Conservation (phyloP, 2,329 filamentous ascomycete species). For the Hypoxylon sp. region DNA sequence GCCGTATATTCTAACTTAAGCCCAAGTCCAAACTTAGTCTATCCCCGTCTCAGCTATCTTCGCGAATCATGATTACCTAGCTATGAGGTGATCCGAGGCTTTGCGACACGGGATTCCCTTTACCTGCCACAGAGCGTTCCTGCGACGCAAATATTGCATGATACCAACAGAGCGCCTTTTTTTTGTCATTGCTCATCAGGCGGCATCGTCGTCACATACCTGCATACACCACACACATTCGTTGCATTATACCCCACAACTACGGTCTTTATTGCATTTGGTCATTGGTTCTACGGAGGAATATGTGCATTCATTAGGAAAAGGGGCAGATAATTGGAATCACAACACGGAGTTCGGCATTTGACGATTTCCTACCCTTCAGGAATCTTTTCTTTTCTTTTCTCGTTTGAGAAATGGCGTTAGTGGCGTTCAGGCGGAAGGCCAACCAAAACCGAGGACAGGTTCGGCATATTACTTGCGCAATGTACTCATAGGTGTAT, state of each 20-base stretch:
- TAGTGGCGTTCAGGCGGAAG: constrained; percentile 6
- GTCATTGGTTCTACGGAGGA: constrained; percentile 10
- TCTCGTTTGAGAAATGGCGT: background rate
- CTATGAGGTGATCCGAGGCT: too few species aligned
- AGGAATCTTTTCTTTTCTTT: background rate
- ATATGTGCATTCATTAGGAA: constrained; percentile 15
- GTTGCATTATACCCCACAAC: constrained; percentile 22
- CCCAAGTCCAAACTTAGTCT: too few species aligned
- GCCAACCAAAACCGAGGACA: too few species aligned
- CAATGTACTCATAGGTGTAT: too few species aligned
- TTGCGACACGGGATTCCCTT: too few species aligned
- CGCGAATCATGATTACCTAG: too few species aligned
- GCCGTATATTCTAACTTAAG: too few species aligned
- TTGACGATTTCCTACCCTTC: background rate
- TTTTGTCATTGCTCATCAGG: background rate
- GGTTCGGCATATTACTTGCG: too few species aligned
- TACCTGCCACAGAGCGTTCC: constrained; percentile 6
- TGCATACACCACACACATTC: constrained; percentile 24
- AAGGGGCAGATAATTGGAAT: background rate
- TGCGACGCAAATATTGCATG: background rate
- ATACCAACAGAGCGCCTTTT: constrained; percentile 3
- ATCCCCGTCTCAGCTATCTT: too few species aligned
- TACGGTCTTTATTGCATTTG: constrained; percentile 31
- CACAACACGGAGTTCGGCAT: background rate
- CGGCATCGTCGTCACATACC: background rate